These are phyloP conservation scores for Coleophoma cylindrospora DNA, from an alignment of 2,329 filamentous ascomycete genomes.

Conservation along the genomic window DNA sequence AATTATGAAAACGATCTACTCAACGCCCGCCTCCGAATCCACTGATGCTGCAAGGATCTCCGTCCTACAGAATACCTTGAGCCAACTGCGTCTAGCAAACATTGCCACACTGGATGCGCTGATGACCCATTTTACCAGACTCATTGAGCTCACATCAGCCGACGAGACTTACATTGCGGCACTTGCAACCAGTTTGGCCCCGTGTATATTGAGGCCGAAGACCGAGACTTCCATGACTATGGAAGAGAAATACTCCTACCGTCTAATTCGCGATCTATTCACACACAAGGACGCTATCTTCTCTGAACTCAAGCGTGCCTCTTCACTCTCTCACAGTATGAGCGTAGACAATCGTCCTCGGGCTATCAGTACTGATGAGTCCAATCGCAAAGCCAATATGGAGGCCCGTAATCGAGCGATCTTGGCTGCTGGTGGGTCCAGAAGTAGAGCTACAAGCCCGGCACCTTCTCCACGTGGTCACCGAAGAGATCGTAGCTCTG, in stretches of 20 bases:
- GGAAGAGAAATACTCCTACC: conserved; percentile 90
- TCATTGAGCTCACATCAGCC: conserved; percentile 94
- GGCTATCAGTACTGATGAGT: conserved; percentile 92
- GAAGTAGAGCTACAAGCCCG: conserved; percentile 72
- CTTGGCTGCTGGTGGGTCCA: conserved; percentile 50
- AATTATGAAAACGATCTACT: conserved; percentile 96
- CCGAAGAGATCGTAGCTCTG: conserved; percentile 74
- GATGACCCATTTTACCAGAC: conserved; percentile 94
- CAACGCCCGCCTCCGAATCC: conserved; percentile 70
- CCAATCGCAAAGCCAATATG: conserved; percentile 88
- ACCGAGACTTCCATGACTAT: conserved; percentile 86
- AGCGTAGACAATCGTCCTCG: conserved; percentile 61
- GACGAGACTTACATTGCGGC: conserved; percentile 78
- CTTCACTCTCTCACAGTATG: conserved; percentile 62
- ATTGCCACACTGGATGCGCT: conserved; percentile 98
- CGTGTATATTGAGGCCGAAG: conserved; percentile 83
- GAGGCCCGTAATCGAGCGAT: conserved; percentile 86
- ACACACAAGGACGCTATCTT: conserved; percentile 94
- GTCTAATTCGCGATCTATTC: conserved; percentile 87
- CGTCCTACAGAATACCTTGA: conserved; percentile 91
- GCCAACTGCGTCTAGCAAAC: conserved; percentile 90
- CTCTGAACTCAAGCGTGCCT: conserved; percentile 89
- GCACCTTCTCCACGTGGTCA: conserved; percentile 58
- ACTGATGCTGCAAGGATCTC: conserved; percentile 77
- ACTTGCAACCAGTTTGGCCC: conserved; percentile 70